Evolutionary conservation across 768 basidiomycete genomes (phyloP).

Genomic region (Pholiota molesta): DNA sequence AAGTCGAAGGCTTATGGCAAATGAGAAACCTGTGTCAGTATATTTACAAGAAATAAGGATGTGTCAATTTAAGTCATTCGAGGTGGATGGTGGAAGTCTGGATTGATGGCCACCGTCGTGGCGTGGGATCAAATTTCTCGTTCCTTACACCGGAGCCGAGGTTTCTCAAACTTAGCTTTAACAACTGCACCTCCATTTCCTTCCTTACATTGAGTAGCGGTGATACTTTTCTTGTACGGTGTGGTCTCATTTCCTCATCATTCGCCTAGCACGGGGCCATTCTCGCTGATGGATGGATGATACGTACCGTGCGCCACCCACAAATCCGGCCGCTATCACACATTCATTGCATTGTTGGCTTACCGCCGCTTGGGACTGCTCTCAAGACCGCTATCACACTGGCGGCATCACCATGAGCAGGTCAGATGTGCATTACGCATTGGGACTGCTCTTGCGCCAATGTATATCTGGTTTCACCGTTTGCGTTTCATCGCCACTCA

Average conservation of each 20-base stretch:
- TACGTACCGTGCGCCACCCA: background rate
- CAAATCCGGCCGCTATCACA: background rate
- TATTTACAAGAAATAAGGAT: too few species aligned
- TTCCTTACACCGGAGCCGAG: background rate
- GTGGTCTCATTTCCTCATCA: background rate
- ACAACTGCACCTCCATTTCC: background rate
- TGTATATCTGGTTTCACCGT: background rate
- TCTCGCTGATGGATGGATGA: background rate
- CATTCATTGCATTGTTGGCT: background rate
- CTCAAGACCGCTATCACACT: background rate
- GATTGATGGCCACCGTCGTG: too few species aligned
- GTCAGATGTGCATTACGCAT: background rate
- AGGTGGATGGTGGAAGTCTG: too few species aligned
- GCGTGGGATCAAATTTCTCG: background rate
- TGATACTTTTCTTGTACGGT: background rate
- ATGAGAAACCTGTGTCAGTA: constrained; percentile 24
- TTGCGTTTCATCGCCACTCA: background rate
- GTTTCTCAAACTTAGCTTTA: too few species aligned
- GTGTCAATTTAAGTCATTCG: too few species aligned
- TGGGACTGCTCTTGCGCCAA: background rate
- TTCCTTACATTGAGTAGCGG: background rate
- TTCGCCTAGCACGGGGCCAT: background rate
- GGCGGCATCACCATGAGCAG: background rate
- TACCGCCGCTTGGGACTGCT: background rate
- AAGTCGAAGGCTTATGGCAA: constrained; percentile 55